Base-by-base conservation (phyloP, 306 rosid species). In the Hippophae gyantsensis region DNA sequence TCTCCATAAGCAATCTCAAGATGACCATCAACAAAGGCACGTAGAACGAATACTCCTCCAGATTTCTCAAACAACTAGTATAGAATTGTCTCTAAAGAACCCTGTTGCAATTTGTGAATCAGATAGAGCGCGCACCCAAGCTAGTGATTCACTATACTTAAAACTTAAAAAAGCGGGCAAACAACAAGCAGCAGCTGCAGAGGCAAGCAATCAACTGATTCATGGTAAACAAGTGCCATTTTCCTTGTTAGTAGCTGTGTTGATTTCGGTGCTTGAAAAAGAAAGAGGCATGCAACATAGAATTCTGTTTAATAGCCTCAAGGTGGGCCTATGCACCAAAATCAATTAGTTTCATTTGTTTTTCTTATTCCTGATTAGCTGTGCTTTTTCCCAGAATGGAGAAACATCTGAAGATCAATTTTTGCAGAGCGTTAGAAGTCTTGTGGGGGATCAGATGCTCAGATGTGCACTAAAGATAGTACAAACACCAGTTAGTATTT, bases 361-460 rank as follows among this genome's bases (percentile, higher is more conserved):
- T 72, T 58, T 64, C 42, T 69, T 64, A 59, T 73, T 73, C 10
- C 67, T 87, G 98, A 87, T 62, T 62, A 86, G 83, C 54, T 18
- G 23, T 18, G 23, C 23, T 18, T 18, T 18, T 18, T 18, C 23
- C 23, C 23, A 18, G 1, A 18, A 18, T 18, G 23, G 23, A 18
- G 98, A 87, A 82, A 83, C 85, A 61, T 70, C 84, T 13, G 87
- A 92, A 77, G 96, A 92, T 46, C 76, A 65, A 62, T 92, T 92
- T 84, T 78, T 83, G 42, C 82, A 82, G 72, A 89, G 59, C 67
- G 81, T 92, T 81, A 79, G 82, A 81, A 56, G 79, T 63, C 78
- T 92, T 60, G 98, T 83, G 2, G 98, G 98, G 64, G 93, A 81
- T 49, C 98, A 87, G 78, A 76, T 87, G 89, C 96, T 92, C 60